Base-by-base conservation (phyloP, 352 stramenopile genomes). In the Stramenopiles sp. region DNA sequence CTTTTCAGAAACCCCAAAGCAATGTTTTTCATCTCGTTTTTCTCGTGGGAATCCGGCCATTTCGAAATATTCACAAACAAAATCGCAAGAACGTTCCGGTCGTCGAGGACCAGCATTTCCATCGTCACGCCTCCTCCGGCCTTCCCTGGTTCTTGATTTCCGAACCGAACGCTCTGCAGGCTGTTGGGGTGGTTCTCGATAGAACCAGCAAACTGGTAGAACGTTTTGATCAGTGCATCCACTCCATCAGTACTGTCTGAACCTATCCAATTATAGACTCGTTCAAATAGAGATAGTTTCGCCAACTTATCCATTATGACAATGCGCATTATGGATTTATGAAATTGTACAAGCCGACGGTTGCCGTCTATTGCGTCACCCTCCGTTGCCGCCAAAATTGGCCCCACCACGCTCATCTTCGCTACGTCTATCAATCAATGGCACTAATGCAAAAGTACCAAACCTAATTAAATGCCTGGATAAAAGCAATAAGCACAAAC, bases 151-250 rank as follows among this genome's bases (percentile, higher is more conserved):
- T 71, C 6, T 71, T 2, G 53, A 31, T 6, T 71, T 33, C 35
- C 53, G 12, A 71, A 71, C 6, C 53, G 2, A 33, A 71, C 53
- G 6, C 6, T 2, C 6, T 71, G 2, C 35, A 71, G 12, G 2
- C 1, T 6, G 4, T 33, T 33, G 33, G 53, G 35, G 2, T 2
- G 33, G 31, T 71, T 71, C 6, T 71, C 6, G 2, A 6, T 71
- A 4, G 53, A 71, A 71, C 35, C 31, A 2, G 53, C 53, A 71
- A 71, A 71, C 12, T 71, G 53, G 53, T 71, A 71, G 35, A 71
- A 71, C 35, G 53, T 71, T 71, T 71, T 71, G 6, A 71, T 6
- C 53, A 71, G 12, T 6, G 53, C 53, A 6, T 71, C 53, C 1
- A 71, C 53, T 6, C 53, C 53, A 71, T 71, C 53, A 6, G 53